Base-by-base conservation (phyloP, 257 asterid genomes). In the Mentha longifolia region DNA sequence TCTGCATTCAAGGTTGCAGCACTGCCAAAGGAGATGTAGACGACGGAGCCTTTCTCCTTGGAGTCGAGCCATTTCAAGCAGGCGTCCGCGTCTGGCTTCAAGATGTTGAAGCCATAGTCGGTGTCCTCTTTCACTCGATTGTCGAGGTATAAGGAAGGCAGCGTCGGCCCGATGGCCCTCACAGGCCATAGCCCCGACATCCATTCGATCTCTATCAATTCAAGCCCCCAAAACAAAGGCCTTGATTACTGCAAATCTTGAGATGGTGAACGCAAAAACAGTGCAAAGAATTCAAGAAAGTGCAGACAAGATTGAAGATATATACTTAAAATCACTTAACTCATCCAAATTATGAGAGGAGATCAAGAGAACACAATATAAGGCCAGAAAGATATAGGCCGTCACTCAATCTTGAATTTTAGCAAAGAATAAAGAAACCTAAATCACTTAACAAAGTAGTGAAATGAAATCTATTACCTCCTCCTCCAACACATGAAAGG, bases 11-110 rank as follows among this genome's bases (percentile, higher is more conserved):
- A 67, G 46, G 30, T 65, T 2, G 85, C 81, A n/a, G 79, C 79
- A 63, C 86, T 87, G 13, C 94, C 94, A 35, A 81, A 87, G 0
- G 89, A 81, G 10, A 85, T 63, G 50, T 85, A 85, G 15, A 85
- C 37, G 50, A 85, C 86, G 0, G 89, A 82, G 46, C 68, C 59
- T 20, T 55, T 71, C 73, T 70, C 78, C 72, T 74, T 83, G 37
- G 82, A 76, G 65, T 82, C 79, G 22, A 87, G 89, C 86, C 87
- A 87, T 77, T 78, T 81, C 71, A 78, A 57, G 86, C 88, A 81
- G 22, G 68, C 42, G 20, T 65, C 74, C 0, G 76, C 72, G 41
- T 75, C 56, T 41, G 85, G 86, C 57, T 72, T 76, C 62, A 78
- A 59, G 17, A 75, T 68, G 63, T 85, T 77, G 83, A 85, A 87